phyloP scores from a whole-genome alignment of 345 rosid genomes.

The Aquilaria sinensis region DNA sequence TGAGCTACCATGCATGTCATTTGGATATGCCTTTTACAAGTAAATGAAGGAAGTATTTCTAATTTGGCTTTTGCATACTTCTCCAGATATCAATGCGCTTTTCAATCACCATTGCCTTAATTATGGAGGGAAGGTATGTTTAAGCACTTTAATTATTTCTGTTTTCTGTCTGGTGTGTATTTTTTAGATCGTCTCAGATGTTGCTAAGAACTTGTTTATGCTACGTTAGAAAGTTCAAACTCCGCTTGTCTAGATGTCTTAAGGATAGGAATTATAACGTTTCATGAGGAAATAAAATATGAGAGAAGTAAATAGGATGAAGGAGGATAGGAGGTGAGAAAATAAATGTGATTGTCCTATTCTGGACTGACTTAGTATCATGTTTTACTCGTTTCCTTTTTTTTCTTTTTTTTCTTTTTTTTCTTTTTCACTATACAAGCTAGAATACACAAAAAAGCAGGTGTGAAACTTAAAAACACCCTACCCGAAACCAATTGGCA shows the following conservation, averaged over 20 bases:
- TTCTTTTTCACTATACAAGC: no score
- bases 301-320: not conserved
- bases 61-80: conserved; percentile 6
- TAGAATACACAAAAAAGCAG: no score
- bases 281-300: conserved; percentile 3
- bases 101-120: conserved; percentile 64
- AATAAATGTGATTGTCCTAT: no score
- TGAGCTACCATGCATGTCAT: not conserved
- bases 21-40: conserved; percentile 8
- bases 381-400: no score
- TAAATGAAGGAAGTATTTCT: conserved; percentile 3
- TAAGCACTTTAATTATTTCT: not conserved
- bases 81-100: conserved; percentile 74
- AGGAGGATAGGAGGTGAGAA: not conserved
- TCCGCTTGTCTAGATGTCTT: not conserved
- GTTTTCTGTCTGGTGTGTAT: no score
- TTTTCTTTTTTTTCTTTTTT: no score
- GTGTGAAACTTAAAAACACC: no score
- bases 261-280: not conserved
- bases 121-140: conserved; percentile 77
- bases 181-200: not conserved
- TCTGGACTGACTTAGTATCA: no score
- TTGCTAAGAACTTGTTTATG: not conserved
- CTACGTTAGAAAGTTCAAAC: not conserved
- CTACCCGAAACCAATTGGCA: no score